phyloP scores from a whole-genome alignment of 1,284 basidiomycete genomes.

The Golubevia sp. region DNA sequence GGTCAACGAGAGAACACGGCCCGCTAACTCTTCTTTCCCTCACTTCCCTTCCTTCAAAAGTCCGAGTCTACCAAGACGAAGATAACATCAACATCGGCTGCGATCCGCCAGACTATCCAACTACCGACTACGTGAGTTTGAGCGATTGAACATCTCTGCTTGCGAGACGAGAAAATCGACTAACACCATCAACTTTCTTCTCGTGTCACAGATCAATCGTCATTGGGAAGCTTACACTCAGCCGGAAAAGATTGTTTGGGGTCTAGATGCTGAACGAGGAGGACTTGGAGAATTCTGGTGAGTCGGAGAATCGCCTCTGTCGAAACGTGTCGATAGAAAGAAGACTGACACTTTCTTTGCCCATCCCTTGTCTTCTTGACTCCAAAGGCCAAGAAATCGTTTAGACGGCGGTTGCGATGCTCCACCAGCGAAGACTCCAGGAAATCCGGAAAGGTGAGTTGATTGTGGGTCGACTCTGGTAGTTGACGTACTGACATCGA shows the following conservation, averaged over 20 bases:
- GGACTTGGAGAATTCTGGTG: not conserved
- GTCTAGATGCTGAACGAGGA: not conserved
- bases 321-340: too few species aligned
- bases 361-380: too few species aligned
- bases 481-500: too few species aligned
- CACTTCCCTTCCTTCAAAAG: not conserved
- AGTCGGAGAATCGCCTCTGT: too few species aligned
- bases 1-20: not conserved
- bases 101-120: slow-evolving; percentile 46
- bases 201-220: not conserved
- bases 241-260: not conserved
- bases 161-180: not conserved
- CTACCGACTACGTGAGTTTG: slow-evolving; percentile 31
- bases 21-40: not conserved
- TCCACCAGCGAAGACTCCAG: not conserved
- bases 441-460: too few species aligned
- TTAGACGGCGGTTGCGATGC: not conserved
- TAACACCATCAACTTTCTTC: too few species aligned
- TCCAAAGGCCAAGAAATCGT: not conserved
- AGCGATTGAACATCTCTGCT: not conserved
- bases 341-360: too few species aligned
- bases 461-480: too few species aligned
- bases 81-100: slow-evolving; percentile 33
- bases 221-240: not conserved
- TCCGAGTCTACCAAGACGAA: slow-evolving; percentile 1